Evolutionary conservation across 371 early-diverging fungal genomes (phyloP).

Genomic region (Choanephora cucurbitarum): DNA sequence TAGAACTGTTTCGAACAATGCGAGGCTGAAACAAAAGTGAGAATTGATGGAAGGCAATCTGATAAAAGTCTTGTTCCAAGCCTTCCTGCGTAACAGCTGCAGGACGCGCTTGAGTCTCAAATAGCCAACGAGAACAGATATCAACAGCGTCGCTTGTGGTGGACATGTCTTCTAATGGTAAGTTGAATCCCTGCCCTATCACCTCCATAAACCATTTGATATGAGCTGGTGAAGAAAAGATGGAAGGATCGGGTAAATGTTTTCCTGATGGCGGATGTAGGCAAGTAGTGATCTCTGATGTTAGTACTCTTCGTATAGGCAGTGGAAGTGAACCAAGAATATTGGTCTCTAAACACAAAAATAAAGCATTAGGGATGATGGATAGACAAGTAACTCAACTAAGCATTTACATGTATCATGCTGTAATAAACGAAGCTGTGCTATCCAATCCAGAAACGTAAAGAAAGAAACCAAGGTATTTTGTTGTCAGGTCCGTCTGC

Average conservation of each 20-base stretch:
- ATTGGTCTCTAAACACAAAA: too few species aligned
- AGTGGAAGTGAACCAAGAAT: constrained; percentile 69
- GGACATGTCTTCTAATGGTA: constrained; percentile 76
- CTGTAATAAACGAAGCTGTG: too few species aligned
- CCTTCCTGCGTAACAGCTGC: constrained; percentile 54
- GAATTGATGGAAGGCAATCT: constrained; percentile 74
- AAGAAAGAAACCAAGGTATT: too few species aligned
- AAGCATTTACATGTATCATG: too few species aligned
- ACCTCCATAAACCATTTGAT: constrained; percentile 86
- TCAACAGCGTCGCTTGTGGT: constrained; percentile 67
- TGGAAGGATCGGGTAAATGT: constrained; percentile 48
- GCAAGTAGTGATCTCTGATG: constrained; percentile 65
- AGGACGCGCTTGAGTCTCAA: constrained; percentile 66
- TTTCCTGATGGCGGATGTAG: constrained; percentile 47
- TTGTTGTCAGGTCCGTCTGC: too few species aligned
- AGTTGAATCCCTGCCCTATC: constrained; percentile 77
- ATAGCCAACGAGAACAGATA: constrained; percentile 77
- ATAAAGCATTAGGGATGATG: too few species aligned
- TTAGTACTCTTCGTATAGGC: constrained; percentile 58
- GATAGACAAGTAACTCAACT: too few species aligned
- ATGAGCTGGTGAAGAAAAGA: constrained; percentile 69
- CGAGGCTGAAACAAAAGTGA: constrained; percentile 74
- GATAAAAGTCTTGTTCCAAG: constrained; percentile 46
- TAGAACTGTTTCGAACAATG: constrained; percentile 21
- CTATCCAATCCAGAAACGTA: too few species aligned